These are phyloP conservation scores for Sabuloglossum arenarium DNA, from an alignment of 495 filamentous ascomycete genomes.

Conservation along the genomic window DNA sequence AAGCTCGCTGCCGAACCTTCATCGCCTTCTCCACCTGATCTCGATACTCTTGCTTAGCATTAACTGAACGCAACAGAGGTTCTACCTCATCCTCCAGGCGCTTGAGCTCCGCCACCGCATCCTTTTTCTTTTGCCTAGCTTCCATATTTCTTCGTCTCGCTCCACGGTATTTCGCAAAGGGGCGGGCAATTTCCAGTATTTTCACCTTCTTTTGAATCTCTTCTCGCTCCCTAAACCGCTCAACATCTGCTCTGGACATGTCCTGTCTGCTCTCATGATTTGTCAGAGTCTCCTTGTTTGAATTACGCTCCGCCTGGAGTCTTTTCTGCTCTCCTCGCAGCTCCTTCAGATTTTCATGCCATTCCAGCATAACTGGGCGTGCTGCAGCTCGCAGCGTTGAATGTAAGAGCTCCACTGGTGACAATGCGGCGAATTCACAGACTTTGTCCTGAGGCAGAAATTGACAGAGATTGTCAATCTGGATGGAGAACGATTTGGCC, in stretches of 20 bases:
- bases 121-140: constrained; percentile 25
- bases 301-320: constrained; percentile 32
- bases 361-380: constrained; percentile 53
- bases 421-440: constrained; percentile 75
- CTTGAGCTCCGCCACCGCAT: constrained; percentile 28
- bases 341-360: constrained; percentile 53
- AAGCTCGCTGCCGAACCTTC: constrained; percentile 25
- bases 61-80: constrained; percentile 45
- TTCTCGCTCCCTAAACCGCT: constrained; percentile 56
- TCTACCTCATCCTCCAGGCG: constrained; percentile 37
- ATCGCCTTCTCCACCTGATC: constrained; percentile 26
- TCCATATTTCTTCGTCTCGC: constrained; percentile 16
- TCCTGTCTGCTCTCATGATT: constrained; percentile 56
- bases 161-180: constrained; percentile 39
- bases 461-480: constrained; percentile 94
- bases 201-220: constrained; percentile 42
- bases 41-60: constrained; percentile 41
- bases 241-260: constrained; percentile 59
- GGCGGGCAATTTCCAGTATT: constrained; percentile 40
- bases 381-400: constrained; percentile 80
- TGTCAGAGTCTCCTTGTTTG: constrained; percentile 36
- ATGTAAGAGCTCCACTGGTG: constrained; percentile 61
- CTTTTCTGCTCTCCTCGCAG: constrained; percentile 48
- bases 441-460: constrained; percentile 96
- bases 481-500: constrained; percentile 52